Evolutionary conservation across 139 green algal species (phyloP), one percentile per base, ranked within the genome.

Genomic region (Picochlorum sp.): DNA sequence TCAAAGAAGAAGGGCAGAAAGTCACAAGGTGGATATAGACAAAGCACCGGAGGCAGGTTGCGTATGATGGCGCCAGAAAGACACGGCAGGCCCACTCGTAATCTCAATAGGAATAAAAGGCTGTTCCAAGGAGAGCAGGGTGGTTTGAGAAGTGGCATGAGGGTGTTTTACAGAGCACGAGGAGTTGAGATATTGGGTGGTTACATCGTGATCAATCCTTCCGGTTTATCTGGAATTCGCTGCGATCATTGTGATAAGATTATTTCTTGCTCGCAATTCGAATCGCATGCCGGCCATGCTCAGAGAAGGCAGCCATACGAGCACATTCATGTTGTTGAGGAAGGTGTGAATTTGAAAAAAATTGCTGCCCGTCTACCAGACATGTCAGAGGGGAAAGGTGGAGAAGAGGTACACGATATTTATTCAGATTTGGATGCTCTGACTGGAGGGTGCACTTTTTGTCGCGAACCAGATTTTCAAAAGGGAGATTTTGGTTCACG

Each of bases 201-300:
- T 50, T 57, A 45, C 2, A 76, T 85, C 15, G 37, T 69, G 26
- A 78, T 90, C 14, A 56, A 72, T 23, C 24, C 51, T 10, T 65
- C 62, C 20, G 74, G 72, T 49, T 31, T 63, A 13, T 71, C 62
- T 6, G 90, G 90, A 69, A 96, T 96, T 72, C 73, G 81, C 26
- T 96, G 90, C 69, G 75, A 73, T 49, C 86, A 80, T 83, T 96
- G 90, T 81, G 73, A 80, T 62, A 62, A 69, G 45, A 75, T 96
- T 21, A 38, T 67, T 14, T 87, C 71, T 57, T 86, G 81, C 51
- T 89, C 84, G 0, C 65, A 77, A 60, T 97, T 97, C 69, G 90
- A 97, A 75, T 68, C 74, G 14, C 88, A 95, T 55, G 88, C 88
- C 16, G 81, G 82, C 28, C 55, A 80, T 41, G 73, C 73, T 23